Conservation (phyloP, 2,329 filamentous ascomycete genomes). For the Orbilia ellipsospora region DNA sequence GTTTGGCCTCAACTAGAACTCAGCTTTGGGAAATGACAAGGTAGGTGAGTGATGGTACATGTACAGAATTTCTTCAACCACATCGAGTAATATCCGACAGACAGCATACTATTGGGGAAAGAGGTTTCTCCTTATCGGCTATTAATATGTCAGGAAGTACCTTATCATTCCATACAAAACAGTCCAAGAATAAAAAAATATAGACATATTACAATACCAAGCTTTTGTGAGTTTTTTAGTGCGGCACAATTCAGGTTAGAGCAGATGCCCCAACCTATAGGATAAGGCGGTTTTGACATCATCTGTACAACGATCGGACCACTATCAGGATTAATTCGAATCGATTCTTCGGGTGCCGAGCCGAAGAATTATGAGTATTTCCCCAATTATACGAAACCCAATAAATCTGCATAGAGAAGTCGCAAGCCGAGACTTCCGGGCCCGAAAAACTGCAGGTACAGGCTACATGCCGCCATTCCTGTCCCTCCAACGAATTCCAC, state of each 20-base stretch:
- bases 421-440: background rate
- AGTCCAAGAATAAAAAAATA: too few species aligned
- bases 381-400: background rate
- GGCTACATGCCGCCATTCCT: background rate
- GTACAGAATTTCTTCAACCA: too few species aligned
- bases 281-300: conserved; percentile 8
- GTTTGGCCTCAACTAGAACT: too few species aligned
- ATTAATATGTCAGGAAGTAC: too few species aligned
- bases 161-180: too few species aligned
- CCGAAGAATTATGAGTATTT: conserved; percentile 7
- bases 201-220: too few species aligned
- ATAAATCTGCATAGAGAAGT: background rate
- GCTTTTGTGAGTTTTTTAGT: too few species aligned
- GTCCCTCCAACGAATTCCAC: background rate
- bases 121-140: too few species aligned
- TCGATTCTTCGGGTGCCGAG: background rate
- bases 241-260: background rate
- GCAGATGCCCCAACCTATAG: background rate
- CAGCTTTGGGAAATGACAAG: too few species aligned
- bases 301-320: conserved; percentile 4
- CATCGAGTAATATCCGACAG: too few species aligned
- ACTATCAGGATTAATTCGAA: conserved; percentile 3
- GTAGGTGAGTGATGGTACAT: too few species aligned
- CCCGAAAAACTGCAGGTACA: conserved; percentile 13
- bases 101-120: too few species aligned